Percentiles rank a stretch among this genome's conserved stretches.
phyloP scores from a whole-genome alignment of 176 grass and related monocot genomes.

The Panicum miliaceum region DNA sequence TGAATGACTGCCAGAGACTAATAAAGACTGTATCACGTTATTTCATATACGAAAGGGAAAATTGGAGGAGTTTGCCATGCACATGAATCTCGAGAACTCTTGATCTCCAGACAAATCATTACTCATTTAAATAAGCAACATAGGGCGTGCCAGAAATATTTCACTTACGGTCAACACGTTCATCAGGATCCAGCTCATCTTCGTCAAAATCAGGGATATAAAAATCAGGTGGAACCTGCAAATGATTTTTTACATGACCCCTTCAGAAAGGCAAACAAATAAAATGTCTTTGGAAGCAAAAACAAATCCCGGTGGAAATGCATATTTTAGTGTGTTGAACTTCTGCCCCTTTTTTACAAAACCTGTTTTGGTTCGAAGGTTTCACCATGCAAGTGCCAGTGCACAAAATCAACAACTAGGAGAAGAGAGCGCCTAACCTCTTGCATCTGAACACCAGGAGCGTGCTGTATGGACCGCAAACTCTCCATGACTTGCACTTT shows the following conservation, averaged over 20 bases:
- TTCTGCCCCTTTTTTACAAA: neutral
- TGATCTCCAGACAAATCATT: neutral
- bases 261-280: slow-evolving; percentile 19
- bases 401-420: slow-evolving; percentile 11
- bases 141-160: slow-evolving; percentile 30
- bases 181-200: slow-evolving; percentile 91
- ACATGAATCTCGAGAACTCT: neutral
- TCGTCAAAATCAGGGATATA: slow-evolving; percentile 95
- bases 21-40: neutral
- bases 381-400: slow-evolving; percentile 9
- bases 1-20: neutral
- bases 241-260: slow-evolving; percentile 17
- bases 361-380: neutral
- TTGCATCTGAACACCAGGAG: slow-evolving; percentile 98
- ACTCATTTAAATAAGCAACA: neutral
- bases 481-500: slow-evolving; percentile 97
- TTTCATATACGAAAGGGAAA: neutral
- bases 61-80: neutral
- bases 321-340: neutral
- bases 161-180: slow-evolving; percentile 87
- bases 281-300: slow-evolving; percentile 2
- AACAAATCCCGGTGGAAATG: neutral
- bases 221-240: slow-evolving; percentile 97
- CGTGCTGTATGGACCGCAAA: slow-evolving; percentile 89
- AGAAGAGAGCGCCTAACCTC: slow-evolving; percentile 54